Evolutionary conservation across 2,329 filamentous ascomycete genomes (phyloP), one percentile per base, ranked within the genome.

Genomic region (Nothophaeocryptopus gaeumannii): DNA sequence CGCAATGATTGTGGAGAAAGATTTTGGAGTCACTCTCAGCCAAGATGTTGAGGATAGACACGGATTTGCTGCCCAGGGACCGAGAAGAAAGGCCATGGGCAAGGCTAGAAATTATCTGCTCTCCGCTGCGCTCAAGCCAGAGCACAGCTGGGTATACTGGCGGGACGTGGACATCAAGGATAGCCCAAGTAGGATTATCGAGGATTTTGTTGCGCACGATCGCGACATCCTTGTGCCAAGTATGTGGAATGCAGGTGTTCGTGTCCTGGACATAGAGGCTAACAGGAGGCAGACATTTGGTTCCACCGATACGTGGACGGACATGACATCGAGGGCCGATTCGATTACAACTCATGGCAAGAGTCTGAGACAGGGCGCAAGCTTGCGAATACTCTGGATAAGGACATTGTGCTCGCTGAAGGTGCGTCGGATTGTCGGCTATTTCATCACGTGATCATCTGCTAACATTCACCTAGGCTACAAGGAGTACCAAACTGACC

Each of bases 131-230:
- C 68, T 99, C 63, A 95, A 95, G 74, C 84, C 90, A 0, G 90
- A 97, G 54, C 93, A 99, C 68, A 92, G 90, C 8, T 99, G 93
- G 93, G 91, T 97, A 8, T 97, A 96, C 71, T 99, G 93, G 93
- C 83, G 93, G 53, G 93, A 99, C 69, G 91, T 96, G 42, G 93
- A 99, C 20, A 26, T 26, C 20, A 26, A 26, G 20, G 20, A 26
- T 7, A 26, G 20, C 20, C 20, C 20, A 26, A 26, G 77, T 99
- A 85, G 81, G 65, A 95, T 99, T 54, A 77, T 99, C 31, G 91
- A 99, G 73, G 93, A 99, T 65, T 95, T 99, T 61, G 87, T 95
- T 63, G 88, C 89, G 14, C 93, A 97, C 65, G 88, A 99, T 69
- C 84, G 85, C 66, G 93, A 99, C 69, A 82, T 99, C 51, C 74